A percentile compares a stretch with the other conserved stretches of the same genome.
These are phyloP conservation scores for Sarocladiaceae sp. DNA, from an alignment of 2,329 filamentous ascomycete species.

Conservation along the genomic window DNA sequence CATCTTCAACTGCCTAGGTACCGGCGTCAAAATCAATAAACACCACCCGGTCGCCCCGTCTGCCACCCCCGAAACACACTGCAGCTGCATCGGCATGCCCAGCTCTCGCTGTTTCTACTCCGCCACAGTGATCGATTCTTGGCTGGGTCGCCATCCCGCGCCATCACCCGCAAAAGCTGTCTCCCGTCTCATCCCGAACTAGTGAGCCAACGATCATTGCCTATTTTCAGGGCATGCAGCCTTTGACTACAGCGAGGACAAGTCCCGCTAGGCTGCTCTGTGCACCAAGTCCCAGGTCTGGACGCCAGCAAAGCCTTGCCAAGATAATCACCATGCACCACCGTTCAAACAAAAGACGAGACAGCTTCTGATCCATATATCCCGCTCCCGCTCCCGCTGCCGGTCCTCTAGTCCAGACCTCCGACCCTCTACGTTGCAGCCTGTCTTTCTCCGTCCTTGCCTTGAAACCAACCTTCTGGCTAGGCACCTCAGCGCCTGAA, in stretches of 20 bases:
- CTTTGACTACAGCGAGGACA: not conserved
- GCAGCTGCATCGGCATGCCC: too few species aligned
- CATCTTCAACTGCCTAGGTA: too few species aligned
- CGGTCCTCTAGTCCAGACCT: not conserved
- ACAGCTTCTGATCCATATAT: slow-evolving; percentile 8
- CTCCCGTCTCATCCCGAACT: slow-evolving; percentile 1
- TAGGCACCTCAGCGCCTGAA: too few species aligned
- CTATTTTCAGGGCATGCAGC: not conserved
- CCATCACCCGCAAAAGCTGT: not conserved
- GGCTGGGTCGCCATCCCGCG: too few species aligned
- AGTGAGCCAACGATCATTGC: not conserved
- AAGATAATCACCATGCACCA: too few species aligned
- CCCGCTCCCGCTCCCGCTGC: not conserved
- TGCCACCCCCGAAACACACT: too few species aligned
- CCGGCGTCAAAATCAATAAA: too few species aligned
- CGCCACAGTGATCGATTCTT: too few species aligned
- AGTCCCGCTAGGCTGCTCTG: not conserved
- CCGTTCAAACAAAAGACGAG: not conserved
- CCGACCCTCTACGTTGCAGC: too few species aligned
- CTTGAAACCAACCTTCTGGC: slow-evolving; percentile 6
- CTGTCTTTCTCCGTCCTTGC: slow-evolving; percentile 2
- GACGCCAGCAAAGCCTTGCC: too few species aligned
- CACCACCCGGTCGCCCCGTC: too few species aligned
- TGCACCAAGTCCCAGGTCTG: not conserved
- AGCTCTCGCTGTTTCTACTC: too few species aligned